Base-by-base conservation (phyloP, 768 basidiomycete species). In the Phylloporus sp. region DNA sequence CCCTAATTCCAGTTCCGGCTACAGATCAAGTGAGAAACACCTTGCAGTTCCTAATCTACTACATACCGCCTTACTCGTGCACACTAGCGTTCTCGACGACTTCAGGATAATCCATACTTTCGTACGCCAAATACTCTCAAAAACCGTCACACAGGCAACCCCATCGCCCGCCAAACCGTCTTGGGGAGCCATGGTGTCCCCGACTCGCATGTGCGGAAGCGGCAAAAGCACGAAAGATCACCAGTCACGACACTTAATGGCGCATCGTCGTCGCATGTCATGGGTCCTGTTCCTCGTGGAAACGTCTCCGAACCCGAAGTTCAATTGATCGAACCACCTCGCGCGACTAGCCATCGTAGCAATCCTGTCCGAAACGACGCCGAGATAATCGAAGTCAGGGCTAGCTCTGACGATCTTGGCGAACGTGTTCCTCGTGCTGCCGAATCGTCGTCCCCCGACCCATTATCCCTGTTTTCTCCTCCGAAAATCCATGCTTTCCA, bases 391-490 rank as follows among this genome's bases (percentile, higher is more conserved):
- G 32, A 50, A 2, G n/a, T 67, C 7, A 50, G 23, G 15, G 14
- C 21, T 11, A 38, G 33, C 11, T 54, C 54, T 34, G 63, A 59
- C 6, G 65, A 68, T 27, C 27, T 58, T 2, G 60, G 63, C 4
- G 43, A 53, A 26, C 55, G 2, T 34, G n/a, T 68, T n/a, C 7
- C 45, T 45, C 55, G 54, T 44, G 6, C 9, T 14, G 22, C 20
- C 17, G 36, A 24, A 23, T 35, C 51, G 7, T 52, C 62, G 10
- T 64, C 63, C 22, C 59, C 65, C 9, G 65, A 67, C 38, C 62
- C 62, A 31, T 2, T 60, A 42, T 6, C 1, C 10, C 14, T 50
- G 1, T 14, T 38, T 2, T 13, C 21, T n/a, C n/a, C n/a, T n/a
- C n/a, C 0, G 2, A 8, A 2, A 14, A 45, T 2, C 13, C 64